Conservation (phyloP, 163 green algal species). For the Chlorella variabilis region DNA sequence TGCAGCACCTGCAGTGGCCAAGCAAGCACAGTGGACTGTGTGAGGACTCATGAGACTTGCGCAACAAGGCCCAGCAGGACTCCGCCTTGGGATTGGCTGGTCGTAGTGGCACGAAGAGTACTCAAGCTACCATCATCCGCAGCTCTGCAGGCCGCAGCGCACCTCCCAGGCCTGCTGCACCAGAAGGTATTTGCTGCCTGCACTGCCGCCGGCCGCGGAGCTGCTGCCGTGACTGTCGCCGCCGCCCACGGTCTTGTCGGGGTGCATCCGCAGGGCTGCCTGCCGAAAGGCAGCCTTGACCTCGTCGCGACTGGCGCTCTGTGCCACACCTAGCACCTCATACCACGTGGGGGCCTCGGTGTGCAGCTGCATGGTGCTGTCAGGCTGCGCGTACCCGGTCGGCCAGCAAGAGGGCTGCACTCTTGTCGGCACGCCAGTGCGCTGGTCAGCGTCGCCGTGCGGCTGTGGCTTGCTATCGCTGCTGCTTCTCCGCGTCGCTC, state of each 20-base stretch:
- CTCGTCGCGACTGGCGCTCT: conserved; percentile 35
- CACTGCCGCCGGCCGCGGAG: background rate
- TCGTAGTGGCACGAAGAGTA: too few relatives aligned
- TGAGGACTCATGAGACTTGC: too few relatives aligned
- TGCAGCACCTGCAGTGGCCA: conserved; percentile 21
- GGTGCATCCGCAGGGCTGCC: conserved; percentile 59
- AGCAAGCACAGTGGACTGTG: too few relatives aligned
- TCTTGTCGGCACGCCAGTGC: too few relatives aligned
- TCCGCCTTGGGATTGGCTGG: too few relatives aligned
- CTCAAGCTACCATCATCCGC: too few relatives aligned
- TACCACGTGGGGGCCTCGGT: conserved; percentile 40
- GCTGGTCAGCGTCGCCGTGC: too few relatives aligned
- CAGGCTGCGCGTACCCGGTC: too few relatives aligned
- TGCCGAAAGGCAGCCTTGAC: conserved; percentile 63
- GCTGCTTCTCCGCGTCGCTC: conserved; percentile 6
- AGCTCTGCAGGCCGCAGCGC: too few relatives aligned
- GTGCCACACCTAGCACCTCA: conserved; percentile 54
- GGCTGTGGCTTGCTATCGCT: too few relatives aligned
- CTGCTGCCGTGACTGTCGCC: background rate
- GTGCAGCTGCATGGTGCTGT: background rate
- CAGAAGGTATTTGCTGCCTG: background rate
- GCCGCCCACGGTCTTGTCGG: conserved; percentile 54
- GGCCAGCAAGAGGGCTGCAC: too few relatives aligned
- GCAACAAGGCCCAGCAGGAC: too few relatives aligned
- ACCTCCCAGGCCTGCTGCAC: conserved; percentile 44